Evolutionary conservation across 148 eudicot genomes (phyloP).

Genomic region (Polygonum maritimum): DNA sequence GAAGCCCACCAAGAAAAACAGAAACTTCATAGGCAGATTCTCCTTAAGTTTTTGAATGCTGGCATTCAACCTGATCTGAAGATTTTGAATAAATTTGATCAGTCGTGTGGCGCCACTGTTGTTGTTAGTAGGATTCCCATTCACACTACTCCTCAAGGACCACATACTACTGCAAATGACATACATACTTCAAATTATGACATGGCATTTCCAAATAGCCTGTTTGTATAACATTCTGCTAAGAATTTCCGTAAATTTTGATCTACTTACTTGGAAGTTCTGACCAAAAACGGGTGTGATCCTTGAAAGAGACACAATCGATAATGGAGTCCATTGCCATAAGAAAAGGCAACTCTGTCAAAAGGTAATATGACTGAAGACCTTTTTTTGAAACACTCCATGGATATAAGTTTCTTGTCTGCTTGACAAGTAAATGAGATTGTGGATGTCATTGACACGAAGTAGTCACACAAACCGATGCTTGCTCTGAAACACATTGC

Average conservation of each 20-base stretch:
- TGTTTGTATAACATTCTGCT: neutral
- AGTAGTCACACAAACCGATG: neutral
- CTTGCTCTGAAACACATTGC: neutral
- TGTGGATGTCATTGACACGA: slow-evolving; percentile 20
- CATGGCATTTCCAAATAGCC: neutral
- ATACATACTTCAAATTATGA: neutral
- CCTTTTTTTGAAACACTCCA: slow-evolving; percentile 13
- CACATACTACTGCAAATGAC: slow-evolving; percentile 40
- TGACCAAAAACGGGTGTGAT: slow-evolving; percentile 16
- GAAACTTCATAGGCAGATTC: slow-evolving; percentile 49
- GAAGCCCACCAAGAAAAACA: slow-evolving; percentile 76
- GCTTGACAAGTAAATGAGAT: slow-evolving; percentile 21
- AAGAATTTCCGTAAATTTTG: neutral
- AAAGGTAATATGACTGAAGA: slow-evolving; percentile 13
- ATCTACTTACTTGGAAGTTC: slow-evolving; percentile 35
- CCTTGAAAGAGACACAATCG: slow-evolving; percentile 17
- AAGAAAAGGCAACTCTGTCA: slow-evolving; percentile 17
- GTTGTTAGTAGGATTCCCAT: slow-evolving; percentile 35
- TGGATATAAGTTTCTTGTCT: slow-evolving; percentile 14
- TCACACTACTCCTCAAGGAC: slow-evolving; percentile 51
- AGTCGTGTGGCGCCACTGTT: slow-evolving; percentile 56
- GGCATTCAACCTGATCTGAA: slow-evolving; percentile 33
- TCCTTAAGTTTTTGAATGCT: slow-evolving; percentile 44
- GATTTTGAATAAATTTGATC: slow-evolving; percentile 36
- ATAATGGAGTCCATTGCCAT: slow-evolving; percentile 24